Conservation (phyloP, 257 asterid species). For the Salvia miltiorrhiza region DNA sequence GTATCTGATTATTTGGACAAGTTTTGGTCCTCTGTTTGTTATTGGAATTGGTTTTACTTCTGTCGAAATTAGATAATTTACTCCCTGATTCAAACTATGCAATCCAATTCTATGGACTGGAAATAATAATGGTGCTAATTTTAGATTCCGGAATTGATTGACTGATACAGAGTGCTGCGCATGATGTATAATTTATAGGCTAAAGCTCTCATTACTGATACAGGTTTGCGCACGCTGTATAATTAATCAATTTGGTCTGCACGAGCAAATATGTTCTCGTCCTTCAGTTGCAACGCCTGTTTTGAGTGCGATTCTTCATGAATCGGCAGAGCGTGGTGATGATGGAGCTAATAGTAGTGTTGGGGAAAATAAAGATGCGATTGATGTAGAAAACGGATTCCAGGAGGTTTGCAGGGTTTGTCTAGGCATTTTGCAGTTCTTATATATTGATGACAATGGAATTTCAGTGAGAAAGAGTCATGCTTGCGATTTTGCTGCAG, state of each 20-base stretch:
- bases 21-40: not conserved
- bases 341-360: conserved; percentile 26
- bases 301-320: conserved; percentile 38
- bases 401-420: conserved; percentile 61
- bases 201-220: conserved; percentile 10
- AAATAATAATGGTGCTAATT: not conserved
- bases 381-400: conserved; percentile 20
- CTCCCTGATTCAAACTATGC: not conserved
- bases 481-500: conserved; percentile 50
- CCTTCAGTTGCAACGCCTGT: conserved; percentile 35
- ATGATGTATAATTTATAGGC: not conserved
- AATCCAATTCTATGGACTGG: not conserved
- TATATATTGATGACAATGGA: conserved; percentile 44
- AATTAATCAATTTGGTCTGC: conserved; percentile 49
- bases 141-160: not conserved
- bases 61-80: not conserved
- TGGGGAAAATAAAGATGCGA: conserved; percentile 22
- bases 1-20: conserved; percentile 1
- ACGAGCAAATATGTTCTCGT: conserved; percentile 38
- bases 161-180: not conserved
- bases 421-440: conserved; percentile 71
- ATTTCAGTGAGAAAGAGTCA: conserved; percentile 39
- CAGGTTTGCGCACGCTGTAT: conserved; percentile 76
- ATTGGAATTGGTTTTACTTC: not conserved
- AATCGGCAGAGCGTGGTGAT: conserved; percentile 33